phyloP scores from a whole-genome alignment of 2,329 filamentous ascomycete species.

The Fonsecaea erecta region DNA sequence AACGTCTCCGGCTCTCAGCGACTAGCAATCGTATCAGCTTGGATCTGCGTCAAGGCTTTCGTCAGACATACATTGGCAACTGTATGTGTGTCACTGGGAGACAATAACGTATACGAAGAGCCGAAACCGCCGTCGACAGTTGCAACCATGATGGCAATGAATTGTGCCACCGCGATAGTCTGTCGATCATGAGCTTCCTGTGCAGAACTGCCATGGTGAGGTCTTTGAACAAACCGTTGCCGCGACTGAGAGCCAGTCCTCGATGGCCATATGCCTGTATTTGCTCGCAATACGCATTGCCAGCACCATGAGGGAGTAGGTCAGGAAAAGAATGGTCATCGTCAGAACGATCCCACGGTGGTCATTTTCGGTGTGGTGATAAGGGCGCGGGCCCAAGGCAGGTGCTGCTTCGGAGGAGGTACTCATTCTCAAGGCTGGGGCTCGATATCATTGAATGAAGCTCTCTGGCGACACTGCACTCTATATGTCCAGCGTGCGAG shows the following conservation, averaged over 20 bases:
- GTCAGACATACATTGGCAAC: slow-evolving; percentile 15
- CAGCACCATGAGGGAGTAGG: slow-evolving; percentile 27
- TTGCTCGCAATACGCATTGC: slow-evolving; percentile 27
- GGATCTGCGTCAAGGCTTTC: background rate
- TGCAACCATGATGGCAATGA: slow-evolving; percentile 20
- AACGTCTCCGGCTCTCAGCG: slow-evolving; percentile 25
- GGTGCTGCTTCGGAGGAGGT: slow-evolving; percentile 1
- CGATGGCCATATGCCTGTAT: slow-evolving; percentile 25
- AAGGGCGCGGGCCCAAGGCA: slow-evolving; percentile 25
- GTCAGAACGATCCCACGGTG: slow-evolving; percentile 27
- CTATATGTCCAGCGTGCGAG: background rate
- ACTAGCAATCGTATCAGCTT: slow-evolving; percentile 14
- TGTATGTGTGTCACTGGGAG: slow-evolving; percentile 9
- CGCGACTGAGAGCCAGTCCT: slow-evolving; percentile 29
- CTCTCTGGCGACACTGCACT: background rate
- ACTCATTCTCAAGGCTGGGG: slow-evolving; percentile 12
- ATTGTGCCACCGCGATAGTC: slow-evolving; percentile 23
- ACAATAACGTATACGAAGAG: slow-evolving; percentile 18
- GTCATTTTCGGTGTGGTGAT: slow-evolving; percentile 17
- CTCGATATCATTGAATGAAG: background rate
- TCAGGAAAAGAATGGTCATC: slow-evolving; percentile 24
- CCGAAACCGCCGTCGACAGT: slow-evolving; percentile 24
- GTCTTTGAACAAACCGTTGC: slow-evolving; percentile 19
- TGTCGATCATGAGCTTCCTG: slow-evolving; percentile 13
- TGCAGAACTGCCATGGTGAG: background rate